These are phyloP conservation scores for Conticribra guillardii DNA, from an alignment of 108 stramenopile species.

Conservation along the genomic window DNA sequence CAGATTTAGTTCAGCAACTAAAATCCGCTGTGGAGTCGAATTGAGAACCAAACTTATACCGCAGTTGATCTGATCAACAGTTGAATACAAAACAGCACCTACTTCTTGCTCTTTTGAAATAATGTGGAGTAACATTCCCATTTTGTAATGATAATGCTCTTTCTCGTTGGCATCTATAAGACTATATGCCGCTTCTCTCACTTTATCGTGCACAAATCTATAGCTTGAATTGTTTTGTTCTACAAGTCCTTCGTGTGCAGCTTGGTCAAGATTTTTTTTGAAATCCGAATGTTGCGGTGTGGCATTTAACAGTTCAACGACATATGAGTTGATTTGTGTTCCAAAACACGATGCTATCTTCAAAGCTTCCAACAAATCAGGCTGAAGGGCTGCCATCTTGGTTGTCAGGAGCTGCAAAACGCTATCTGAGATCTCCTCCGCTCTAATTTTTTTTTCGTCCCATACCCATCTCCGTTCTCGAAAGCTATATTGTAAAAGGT, in stretches of 20 bases:
- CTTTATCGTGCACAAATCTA: slow-evolving; percentile 54
- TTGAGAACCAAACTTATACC: no score
- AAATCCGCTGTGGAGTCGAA: neutral
- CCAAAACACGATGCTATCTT: slow-evolving; percentile 49
- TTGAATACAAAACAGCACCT: neutral
- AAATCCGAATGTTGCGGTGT: slow-evolving; percentile 4
- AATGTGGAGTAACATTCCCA: slow-evolving; percentile 16
- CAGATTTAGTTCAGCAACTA: slow-evolving; percentile 25
- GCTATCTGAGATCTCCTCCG: slow-evolving; percentile 41
- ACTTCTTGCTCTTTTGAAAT: neutral
- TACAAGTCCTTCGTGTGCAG: slow-evolving; percentile 22
- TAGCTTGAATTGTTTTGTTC: slow-evolving; percentile 7
- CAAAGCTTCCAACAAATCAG: slow-evolving; percentile 19
- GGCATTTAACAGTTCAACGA: slow-evolving; percentile 2
- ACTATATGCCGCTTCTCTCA: slow-evolving; percentile 62
- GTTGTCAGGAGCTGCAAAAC: slow-evolving; percentile 42
- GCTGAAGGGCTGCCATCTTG: slow-evolving; percentile 34
- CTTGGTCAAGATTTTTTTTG: slow-evolving; percentile 1
- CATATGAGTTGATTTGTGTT: slow-evolving; percentile 11
- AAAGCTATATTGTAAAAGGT: slow-evolving; percentile 19
- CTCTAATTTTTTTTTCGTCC: slow-evolving; percentile 21
- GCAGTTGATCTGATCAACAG: slow-evolving; percentile 19
- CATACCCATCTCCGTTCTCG: slow-evolving; percentile 32
- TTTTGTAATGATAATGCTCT: slow-evolving; percentile 13
- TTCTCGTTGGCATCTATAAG: slow-evolving; percentile 32